phyloP scores from a whole-genome alignment of 345 rosid genomes.

The Salix viminalis region DNA sequence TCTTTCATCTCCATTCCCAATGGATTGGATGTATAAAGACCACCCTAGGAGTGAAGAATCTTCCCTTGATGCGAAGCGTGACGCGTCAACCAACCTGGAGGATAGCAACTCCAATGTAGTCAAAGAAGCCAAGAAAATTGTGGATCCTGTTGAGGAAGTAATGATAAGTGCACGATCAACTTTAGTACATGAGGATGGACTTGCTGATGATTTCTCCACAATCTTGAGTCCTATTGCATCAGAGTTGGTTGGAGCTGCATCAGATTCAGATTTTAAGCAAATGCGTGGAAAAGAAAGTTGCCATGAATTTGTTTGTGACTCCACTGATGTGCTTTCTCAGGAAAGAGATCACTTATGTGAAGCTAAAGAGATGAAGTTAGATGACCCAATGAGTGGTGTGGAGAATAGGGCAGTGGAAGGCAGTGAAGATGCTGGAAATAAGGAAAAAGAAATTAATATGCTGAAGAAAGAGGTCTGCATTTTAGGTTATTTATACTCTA shows the following conservation, averaged over 20 bases:
- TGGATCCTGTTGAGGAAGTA: constrained; percentile 28
- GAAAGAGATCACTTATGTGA: constrained; percentile 29
- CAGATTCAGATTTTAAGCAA: constrained; percentile 24
- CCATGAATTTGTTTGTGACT: constrained; percentile 22
- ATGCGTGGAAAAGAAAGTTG: constrained; percentile 27
- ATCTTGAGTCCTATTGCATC: constrained; percentile 20
- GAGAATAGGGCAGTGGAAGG: constrained; percentile 31
- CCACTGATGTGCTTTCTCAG: constrained; percentile 17
- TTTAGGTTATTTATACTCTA: neutral
- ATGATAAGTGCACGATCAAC: constrained; percentile 23
- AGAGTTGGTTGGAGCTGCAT: constrained; percentile 21
- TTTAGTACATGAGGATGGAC: constrained; percentile 20
- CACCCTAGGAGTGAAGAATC: constrained; percentile 37
- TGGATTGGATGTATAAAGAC: constrained; percentile 65
- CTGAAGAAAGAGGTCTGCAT: constrained; percentile 62
- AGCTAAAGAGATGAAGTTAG: constrained; percentile 19
- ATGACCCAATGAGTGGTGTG: constrained; percentile 17
- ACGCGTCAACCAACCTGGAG: constrained; percentile 24
- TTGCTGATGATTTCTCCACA: constrained; percentile 28
- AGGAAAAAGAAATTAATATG: constrained; percentile 38
- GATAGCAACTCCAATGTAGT: constrained; percentile 21
- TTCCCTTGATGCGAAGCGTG: constrained; percentile 16
- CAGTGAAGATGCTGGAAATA: constrained; percentile 22
- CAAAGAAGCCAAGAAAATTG: constrained; percentile 17
- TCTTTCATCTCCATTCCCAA: constrained; percentile 74